Base-by-base conservation (phyloP, 2,329 filamentous ascomycete species). In the Zymoseptoria ardabiliae region DNA sequence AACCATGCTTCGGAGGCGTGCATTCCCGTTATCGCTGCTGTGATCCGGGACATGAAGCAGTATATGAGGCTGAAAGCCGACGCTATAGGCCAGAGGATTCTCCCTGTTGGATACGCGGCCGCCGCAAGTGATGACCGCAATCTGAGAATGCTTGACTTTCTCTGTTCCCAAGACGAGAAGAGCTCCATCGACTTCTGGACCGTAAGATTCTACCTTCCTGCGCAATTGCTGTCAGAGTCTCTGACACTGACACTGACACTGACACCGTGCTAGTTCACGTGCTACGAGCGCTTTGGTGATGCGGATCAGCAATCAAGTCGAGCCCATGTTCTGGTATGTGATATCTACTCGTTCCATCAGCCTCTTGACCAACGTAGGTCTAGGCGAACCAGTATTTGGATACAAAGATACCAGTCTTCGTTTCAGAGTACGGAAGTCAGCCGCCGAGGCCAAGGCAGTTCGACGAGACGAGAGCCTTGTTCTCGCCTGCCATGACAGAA, bases 21-120 rank as follows among this genome's bases (percentile, higher is more conserved):
- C 19, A 48, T 56, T 4, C 64, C 64, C 11, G 60, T 66, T 0
- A 21, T 66, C 9, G 60, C 22, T 53, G 62, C 64, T 45, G 58
- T 64, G 11, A 41, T 63, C 1, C 53, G 62, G 50, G 64, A 64
- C 35, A 13, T 66, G 21, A 66, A 66, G 52, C 56, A 48, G 13
- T 59, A 63, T 30, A 59, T 63, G 57, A 13, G 10, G 4, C 11
- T 60, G 25, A 63, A 54, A 30, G 21, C 60, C 21, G 50, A 58
- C n/a, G 11, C 11, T 7, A 48, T 30, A 3, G 61, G 64, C 4
- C 57, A 61, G 35, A 41, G 62, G 23, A n/a, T 58, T n/a, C 30
- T 66, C 17, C 62, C 60, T 11, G 41, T 66, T 6, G 60, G 62
- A 11, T 64, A 63, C 45, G 55, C 56, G 19, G 55, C 22, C 22